Evolutionary conservation across 164 flowering plant species (phyloP).

Genomic region (Macadamia integrifolia): DNA sequence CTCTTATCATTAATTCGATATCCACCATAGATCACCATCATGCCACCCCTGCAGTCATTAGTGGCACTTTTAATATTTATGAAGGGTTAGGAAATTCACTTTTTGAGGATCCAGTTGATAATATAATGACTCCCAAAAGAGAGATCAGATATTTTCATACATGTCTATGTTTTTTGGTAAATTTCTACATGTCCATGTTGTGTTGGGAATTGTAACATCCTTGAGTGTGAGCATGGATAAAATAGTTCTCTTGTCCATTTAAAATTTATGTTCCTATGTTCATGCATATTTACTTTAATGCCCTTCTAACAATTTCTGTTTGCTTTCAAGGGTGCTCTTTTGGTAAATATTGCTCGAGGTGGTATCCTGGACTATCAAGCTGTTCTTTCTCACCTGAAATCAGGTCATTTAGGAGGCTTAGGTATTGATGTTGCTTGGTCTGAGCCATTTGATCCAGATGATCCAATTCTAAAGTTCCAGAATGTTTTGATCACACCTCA

Average conservation of each 20-base stretch:
- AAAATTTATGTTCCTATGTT: background rate
- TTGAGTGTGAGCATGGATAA: no score
- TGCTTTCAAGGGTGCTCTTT: conserved; percentile 54
- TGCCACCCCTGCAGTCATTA: no score
- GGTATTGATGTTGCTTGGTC: conserved; percentile 93
- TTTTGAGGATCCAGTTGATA: no score
- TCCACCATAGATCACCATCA: no score
- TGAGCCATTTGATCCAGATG: conserved; percentile 92
- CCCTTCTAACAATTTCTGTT: background rate
- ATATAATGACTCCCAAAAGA: no score
- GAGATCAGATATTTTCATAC: no score
- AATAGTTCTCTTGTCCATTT: background rate
- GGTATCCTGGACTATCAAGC: conserved; percentile 75
- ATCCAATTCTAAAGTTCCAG: conserved; percentile 57
- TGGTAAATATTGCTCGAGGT: conserved; percentile 88
- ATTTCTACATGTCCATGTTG: no score
- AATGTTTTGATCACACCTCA: conserved; percentile 89
- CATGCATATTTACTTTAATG: background rate
- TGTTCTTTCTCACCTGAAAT: conserved; percentile 43
- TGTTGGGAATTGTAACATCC: no score
- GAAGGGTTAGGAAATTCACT: no score
- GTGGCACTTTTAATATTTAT: no score
- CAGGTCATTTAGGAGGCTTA: conserved; percentile 87
- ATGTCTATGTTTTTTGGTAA: no score
- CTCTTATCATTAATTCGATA: no score